These are phyloP conservation scores for Mycena albidolilacea DNA, from an alignment of 768 basidiomycete species.

Conservation along the genomic window DNA sequence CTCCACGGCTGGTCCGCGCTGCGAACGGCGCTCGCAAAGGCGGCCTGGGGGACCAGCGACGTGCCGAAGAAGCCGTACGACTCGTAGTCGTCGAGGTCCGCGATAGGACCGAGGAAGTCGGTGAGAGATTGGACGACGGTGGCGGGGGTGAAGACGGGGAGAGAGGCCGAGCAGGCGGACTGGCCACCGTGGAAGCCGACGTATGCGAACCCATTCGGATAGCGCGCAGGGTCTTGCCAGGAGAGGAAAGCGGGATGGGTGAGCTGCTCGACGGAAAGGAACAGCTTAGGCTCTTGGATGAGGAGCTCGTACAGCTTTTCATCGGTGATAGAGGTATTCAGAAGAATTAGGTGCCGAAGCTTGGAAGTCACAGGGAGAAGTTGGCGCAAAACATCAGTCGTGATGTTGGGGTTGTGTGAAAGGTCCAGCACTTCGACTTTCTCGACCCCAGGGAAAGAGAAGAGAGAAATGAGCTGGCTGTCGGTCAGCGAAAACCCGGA, in stretches of 20 bases:
- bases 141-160: slow-evolving; percentile 48
- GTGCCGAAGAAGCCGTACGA: not conserved
- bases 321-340: slow-evolving; percentile 44
- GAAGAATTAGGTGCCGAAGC: slow-evolving; percentile 46
- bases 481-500: slow-evolving; percentile 42
- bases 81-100: not conserved
- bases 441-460: slow-evolving; percentile 13
- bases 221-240: slow-evolving; percentile 21
- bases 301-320: slow-evolving; percentile 44
- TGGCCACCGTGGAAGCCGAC: not conserved
- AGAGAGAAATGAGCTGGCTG: slow-evolving; percentile 43
- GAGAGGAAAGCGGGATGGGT: slow-evolving; percentile 47
- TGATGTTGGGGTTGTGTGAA: slow-evolving; percentile 46
- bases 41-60: slow-evolving; percentile 34
- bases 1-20: slow-evolving; percentile 38
- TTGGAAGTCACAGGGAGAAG: slow-evolving; percentile 42
- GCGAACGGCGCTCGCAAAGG: slow-evolving; percentile 38
- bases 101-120: slow-evolving; percentile 27
- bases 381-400: slow-evolving; percentile 40
- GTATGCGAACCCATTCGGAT: slow-evolving; percentile 43
- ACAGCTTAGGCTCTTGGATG: slow-evolving; percentile 43
- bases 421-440: slow-evolving; percentile 44
- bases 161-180: slow-evolving; percentile 21
- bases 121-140: slow-evolving; percentile 44
- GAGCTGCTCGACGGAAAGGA: slow-evolving; percentile 46